These are phyloP conservation scores for Diaporthe nobilis DNA, from an alignment of 2,329 filamentous ascomycete species.

Conservation along the genomic window DNA sequence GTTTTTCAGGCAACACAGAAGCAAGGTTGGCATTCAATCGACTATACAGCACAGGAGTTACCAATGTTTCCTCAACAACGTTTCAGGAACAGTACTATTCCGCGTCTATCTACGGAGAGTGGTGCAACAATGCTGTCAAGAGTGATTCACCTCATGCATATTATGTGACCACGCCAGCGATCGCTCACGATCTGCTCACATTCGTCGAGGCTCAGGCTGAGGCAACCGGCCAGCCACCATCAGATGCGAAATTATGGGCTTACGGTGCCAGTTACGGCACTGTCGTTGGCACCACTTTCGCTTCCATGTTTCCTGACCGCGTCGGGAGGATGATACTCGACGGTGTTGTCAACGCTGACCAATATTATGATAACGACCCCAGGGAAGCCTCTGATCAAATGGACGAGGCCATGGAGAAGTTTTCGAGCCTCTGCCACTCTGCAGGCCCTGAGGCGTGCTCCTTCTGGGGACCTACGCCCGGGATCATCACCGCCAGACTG, in stretches of 20 bases:
- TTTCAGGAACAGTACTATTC: background rate
- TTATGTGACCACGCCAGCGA: background rate
- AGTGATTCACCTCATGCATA: background rate
- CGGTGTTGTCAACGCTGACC: background rate
- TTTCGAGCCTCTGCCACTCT: background rate
- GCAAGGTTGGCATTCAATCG: background rate
- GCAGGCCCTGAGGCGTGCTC: background rate
- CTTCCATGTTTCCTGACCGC: background rate
- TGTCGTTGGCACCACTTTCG: background rate
- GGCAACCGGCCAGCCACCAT: background rate
- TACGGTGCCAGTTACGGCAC: background rate
- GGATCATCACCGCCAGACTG: background rate
- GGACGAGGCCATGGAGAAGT: background rate
- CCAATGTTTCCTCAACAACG: background rate
- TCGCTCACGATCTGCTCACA: background rate
- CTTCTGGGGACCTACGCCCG: background rate
- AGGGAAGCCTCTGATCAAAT: background rate
- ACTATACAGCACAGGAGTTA: background rate
- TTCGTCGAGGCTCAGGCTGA: background rate
- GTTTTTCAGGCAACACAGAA: background rate
- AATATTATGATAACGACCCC: background rate
- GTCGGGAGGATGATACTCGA: background rate
- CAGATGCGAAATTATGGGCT: background rate
- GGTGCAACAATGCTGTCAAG: background rate
- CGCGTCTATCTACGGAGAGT: background rate